These are phyloP conservation scores for Plantago coronopus DNA, from an alignment of 305 asterid genomes.

Conservation along the genomic window DNA sequence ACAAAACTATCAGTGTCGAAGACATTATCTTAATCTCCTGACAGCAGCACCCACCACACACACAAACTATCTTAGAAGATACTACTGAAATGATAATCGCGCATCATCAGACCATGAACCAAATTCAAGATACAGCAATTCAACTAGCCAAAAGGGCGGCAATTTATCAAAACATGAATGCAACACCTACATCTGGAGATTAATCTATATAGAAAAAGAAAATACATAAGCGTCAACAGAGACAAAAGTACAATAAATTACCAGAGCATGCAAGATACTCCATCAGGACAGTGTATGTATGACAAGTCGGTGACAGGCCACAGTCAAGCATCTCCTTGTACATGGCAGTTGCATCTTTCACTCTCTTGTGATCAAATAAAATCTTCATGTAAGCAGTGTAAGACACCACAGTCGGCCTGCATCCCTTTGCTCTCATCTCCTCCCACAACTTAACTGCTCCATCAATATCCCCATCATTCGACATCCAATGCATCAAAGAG, in stretches of 20 bases:
- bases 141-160: too few species aligned
- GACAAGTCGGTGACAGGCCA: slow-evolving; percentile 67
- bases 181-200: too few species aligned
- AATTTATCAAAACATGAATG: too few species aligned
- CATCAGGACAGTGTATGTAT: slow-evolving; percentile 82
- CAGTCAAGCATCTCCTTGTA: slow-evolving; percentile 79
- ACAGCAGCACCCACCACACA: too few species aligned
- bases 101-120: too few species aligned
- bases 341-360: slow-evolving; percentile 51
- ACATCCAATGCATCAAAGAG: slow-evolving; percentile 76
- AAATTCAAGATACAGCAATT: neutral
- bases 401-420: slow-evolving; percentile 68
- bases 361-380: slow-evolving; percentile 57
- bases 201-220: too few species aligned
- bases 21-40: too few species aligned
- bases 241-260: slow-evolving; percentile 29
- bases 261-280: slow-evolving; percentile 82
- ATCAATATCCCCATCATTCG: slow-evolving; percentile 70
- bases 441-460: slow-evolving; percentile 65
- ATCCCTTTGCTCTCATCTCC: slow-evolving; percentile 69
- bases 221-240: neutral
- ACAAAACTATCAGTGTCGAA: too few species aligned
- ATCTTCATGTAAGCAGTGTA: slow-evolving; percentile 89
- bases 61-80: too few species aligned
- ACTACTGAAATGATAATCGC: too few species aligned